Percentiles rank a stretch among this genome's conserved stretches.
These are phyloP conservation scores for Phylloporus sp. DNA, from an alignment of 768 basidiomycete species.

Conservation along the genomic window DNA sequence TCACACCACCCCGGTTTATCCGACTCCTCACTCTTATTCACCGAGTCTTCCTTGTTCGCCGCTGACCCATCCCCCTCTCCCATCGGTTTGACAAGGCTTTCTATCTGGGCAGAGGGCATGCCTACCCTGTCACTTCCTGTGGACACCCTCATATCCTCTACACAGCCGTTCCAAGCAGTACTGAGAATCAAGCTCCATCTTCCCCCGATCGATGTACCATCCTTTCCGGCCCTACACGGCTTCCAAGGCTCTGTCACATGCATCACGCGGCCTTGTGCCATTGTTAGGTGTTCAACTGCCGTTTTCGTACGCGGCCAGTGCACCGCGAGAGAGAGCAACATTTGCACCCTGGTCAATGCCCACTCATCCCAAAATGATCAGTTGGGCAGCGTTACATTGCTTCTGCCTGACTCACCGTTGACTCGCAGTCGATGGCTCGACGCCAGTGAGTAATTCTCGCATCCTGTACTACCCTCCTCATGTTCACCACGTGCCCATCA, in stretches of 20 bases:
- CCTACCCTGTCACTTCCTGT: constrained; percentile 55
- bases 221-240: constrained; percentile 56
- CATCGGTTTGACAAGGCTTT: constrained; percentile 36
- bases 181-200: constrained; percentile 56
- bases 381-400: constrained; percentile 46
- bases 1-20: constrained; percentile 20
- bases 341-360: constrained; percentile 35
- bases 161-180: constrained; percentile 38
- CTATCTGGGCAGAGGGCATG: constrained; percentile 66
- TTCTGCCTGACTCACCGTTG: constrained; percentile 63
- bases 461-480: constrained; percentile 14
- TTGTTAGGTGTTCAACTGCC: constrained; percentile 61
- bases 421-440: constrained; percentile 68
- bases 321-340: constrained; percentile 48
- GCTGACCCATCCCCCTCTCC: constrained; percentile 32
- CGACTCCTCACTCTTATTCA: constrained; percentile 28
- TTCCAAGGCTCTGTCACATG: constrained; percentile 56
- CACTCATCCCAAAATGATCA: constrained; percentile 42
- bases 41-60: constrained; percentile 26
- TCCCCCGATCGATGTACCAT: constrained; percentile 48
- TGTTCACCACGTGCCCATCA: constrained; percentile 29
- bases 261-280: constrained; percentile 45
- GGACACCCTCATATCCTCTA: constrained; percentile 44
- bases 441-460: constrained; percentile 43
- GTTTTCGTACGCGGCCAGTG: constrained; percentile 48